Base-by-base conservation (phyloP, 495 filamentous ascomycete genomes). In the Pseudoneurospora amorphoporcata region DNA sequence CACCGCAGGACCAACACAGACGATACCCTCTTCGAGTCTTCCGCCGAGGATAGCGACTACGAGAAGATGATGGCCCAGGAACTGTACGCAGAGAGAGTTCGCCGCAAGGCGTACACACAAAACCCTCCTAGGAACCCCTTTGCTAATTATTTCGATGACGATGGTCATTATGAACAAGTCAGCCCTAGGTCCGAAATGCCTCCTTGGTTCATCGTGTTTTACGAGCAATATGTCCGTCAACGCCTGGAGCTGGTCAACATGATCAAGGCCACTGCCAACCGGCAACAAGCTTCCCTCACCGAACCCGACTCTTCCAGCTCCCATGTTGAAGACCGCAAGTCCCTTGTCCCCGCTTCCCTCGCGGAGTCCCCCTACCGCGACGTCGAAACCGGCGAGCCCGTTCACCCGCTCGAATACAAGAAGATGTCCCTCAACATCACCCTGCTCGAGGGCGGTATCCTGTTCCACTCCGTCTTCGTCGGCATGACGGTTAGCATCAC, bases 401-500 rank as follows among this genome's bases (percentile, higher is more conserved):
- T 86, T 1, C 81, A 86, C 72, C 84, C 83, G 43, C 58, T 81
- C 8, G 81, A 86, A 35, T 83, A 80, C 77, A 82, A 79, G 78
- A 84, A 82, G 77, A 83, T 85, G 82, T 82, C 81, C 16, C 75
- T 87, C 74, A 85, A 88, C 75, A 87, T 87, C 72, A 86, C 85
- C 23, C 82, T 88, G 0, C 81, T 88, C 19, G 86, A 87, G 76
- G 84, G 84, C 39, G 86, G 86, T 77, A 87, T 87, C 72, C 78
- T 88, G 39, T 88, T 90, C 81, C 88, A 90, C 79, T 85, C 82
- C 71, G 83, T 90, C 73, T 90, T 90, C 78, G 88, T 90, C 75
- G 90, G 90, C 61, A 91, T 92, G 87, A 89, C 90, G 1, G 80
- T 92, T 68, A 88, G 85, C 72, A 89, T 92, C 73, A 86, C 88